Evolutionary conservation across 2,329 filamentous ascomycete species (phyloP), one percentile per base, ranked within the genome.

Genomic region (Nothophoma quercina): DNA sequence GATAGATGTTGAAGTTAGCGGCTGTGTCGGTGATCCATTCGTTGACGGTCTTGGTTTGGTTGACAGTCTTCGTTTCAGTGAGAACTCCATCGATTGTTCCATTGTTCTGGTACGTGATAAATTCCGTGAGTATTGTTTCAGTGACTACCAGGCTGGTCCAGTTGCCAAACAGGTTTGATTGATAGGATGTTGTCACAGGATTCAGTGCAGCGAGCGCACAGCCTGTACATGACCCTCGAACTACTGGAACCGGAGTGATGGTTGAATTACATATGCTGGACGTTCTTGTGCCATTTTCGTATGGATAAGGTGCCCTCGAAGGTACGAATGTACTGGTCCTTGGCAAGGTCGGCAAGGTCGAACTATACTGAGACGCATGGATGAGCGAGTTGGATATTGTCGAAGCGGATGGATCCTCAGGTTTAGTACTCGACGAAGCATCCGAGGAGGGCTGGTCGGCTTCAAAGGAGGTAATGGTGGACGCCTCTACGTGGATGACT

Each of bases 211-310:
- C 56, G 9, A 73, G 51, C 1, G 65, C 60, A 39, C 71, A 73
- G 18, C 71, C 71, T 4, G 69, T 71, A 38, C 71, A 73, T n/a
- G 29, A 19, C 15, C 52, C 38, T 38, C n/a, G n/a, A n/a, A n/a
- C n/a, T n/a, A n/a, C 39, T 42, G 21, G 25, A 25, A 43, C 12
- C 7, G 39, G 15, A 4, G 30, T 45, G 26, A 51, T 16, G 10
- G 33, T 35, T 18, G 15, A 15, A 47, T 29, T 35, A 10, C 32
- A 8, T 13, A 19, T 9, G 15, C 15, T 38, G 8, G 38, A 29
- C 12, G 49, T n/a, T 8, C 13, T 30, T 6, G 43, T 53, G n/a
- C 12, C 10, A 22, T 53, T 53, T 9, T 29, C 25, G 18, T 48
- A 53, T 2, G 33, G 43, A 18, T 28, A 43, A 4, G 18, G 38